Base-by-base conservation (phyloP, 2,329 filamentous ascomycete species). In the Ophiostoma triangulosporum region DNA sequence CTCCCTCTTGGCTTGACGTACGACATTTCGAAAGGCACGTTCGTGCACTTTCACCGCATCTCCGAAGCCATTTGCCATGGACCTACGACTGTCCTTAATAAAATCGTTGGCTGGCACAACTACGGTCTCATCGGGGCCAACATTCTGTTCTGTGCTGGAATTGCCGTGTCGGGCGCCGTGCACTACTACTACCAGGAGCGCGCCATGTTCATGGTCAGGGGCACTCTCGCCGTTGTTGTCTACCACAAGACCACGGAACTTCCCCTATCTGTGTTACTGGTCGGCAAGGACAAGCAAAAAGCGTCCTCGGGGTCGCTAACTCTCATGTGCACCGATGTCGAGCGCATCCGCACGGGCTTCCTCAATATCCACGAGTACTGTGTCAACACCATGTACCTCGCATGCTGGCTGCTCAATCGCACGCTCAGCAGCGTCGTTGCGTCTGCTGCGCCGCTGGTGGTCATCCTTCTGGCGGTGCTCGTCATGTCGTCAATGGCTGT, bases 91-190 rank as follows among this genome's bases (percentile, higher is more conserved):
- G n/a, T n/a, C n/a, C n/a, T n/a, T n/a, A n/a, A n/a, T n/a, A n/a
- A n/a, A n/a, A n/a, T n/a, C n/a, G n/a, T n/a, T n/a, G n/a, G n/a
- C n/a, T n/a, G n/a, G n/a, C 53, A 62, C 14, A 65, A 69, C 2
- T 72, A 70, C 54, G 71, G 71, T 0, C 63, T 73, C 5, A 70
- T 75, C 9, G 71, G 66, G 2, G 70, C 69, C 3, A 62, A 63
- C 0, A 57, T 66, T 1, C 50, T 72, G 2, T 66, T 71, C 3
- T 75, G 73, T 55, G 24, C 57, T 0, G 67, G 69, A 9, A 68
- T 73, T 20, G 68, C 70, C 2, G 14, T 73, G 3, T 69, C 69
- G 0, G 61, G 60, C 0, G 65, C 66, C 0, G 59, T 71, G n/a
- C 72, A 68, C 55, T 64, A 61, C 46, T 73, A 73, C 53, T 66